Conservation (phyloP, 2,329 filamentous ascomycete genomes). For the Diaporthe citri region DNA sequence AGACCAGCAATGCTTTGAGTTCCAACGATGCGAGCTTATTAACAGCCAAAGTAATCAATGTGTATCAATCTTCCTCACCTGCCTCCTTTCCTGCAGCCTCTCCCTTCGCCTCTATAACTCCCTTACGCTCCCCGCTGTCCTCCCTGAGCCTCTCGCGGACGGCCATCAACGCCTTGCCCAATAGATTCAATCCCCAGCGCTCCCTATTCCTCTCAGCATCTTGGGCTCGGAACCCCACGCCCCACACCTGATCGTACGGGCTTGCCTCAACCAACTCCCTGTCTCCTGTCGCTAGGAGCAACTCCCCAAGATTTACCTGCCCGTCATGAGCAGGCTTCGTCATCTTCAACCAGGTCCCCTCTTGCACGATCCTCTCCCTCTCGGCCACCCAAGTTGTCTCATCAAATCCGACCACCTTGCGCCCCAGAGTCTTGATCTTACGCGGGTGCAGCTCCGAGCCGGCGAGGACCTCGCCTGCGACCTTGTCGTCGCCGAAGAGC, state of each 20-base stretch:
- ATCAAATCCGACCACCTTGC: constrained; percentile 66
- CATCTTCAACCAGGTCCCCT: constrained; percentile 72
- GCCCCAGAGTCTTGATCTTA: constrained; percentile 66
- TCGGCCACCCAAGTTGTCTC: constrained; percentile 63
- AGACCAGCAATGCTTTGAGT: not conserved
- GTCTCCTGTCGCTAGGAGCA: constrained; percentile 69
- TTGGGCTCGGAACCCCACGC: constrained; percentile 69
- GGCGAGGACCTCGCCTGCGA: constrained; percentile 62
- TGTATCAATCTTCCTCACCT: not conserved
- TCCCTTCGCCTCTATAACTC: constrained; percentile 39
- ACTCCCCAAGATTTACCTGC: constrained; percentile 57
- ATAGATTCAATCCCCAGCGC: constrained; percentile 73
- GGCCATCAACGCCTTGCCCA: constrained; percentile 72
- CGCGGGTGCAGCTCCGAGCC: constrained; percentile 55
- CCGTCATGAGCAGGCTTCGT: constrained; percentile 51
- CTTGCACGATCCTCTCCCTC: constrained; percentile 66
- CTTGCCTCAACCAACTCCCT: constrained; percentile 73
- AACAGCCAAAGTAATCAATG: not conserved
- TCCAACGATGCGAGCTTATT: not conserved
- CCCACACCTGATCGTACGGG: constrained; percentile 74
- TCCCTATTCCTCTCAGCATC: constrained; percentile 61
- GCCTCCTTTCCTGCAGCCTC: constrained; percentile 33
- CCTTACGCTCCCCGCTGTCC: constrained; percentile 44
- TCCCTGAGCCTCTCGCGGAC: constrained; percentile 65
- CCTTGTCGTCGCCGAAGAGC: constrained; percentile 59